Base-by-base conservation (phyloP, 2,329 filamentous ascomycete genomes). In the Diplodia intermedia region DNA sequence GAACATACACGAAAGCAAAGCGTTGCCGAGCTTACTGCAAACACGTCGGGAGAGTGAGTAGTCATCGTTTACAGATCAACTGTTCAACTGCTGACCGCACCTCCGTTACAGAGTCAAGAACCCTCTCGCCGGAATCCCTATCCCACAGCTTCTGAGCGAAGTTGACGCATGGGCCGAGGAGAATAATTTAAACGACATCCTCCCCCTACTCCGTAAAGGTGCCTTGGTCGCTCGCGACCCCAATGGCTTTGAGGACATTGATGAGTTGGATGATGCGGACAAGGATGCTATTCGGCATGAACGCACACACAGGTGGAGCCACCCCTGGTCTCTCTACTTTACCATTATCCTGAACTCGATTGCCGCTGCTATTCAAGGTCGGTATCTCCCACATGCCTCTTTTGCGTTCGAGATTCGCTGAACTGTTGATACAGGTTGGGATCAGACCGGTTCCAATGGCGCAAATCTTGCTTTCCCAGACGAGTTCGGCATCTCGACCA, bases 161-260 rank as follows among this genome's bases (percentile, higher is more conserved):
- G 89, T 89, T 31, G 83, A 88, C 65, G 80, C 81, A 14, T 92
- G 91, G 73, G 89, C 88, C 43, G 79, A 81, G 14, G 79, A 84
- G 52, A 86, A 90, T 71, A 84, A 83, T 23, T 82, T 93, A 26
- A 77, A 80, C 1, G 86, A 90, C 65, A 84, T 90, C 71, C 79
- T 87, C 1, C 79, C 81, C 3, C 75, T 90, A 15, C 83, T 93
- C 63, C 83, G 86, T 60, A 90, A 90, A 73, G 91, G 90, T 38
- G 92, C 91, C 3, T 82, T 94, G 11, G 85, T 93, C 23, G 91
- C 91, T 2, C 90, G 92, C 76, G 87, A 90, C 71, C 90, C 90
- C 0, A 80, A 81, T 9, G 82, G 83, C 36, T 91, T 85, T 75
- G 89, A 91, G 68, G 81, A 84, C 40, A 83, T 93, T 65, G 80